Percentiles rank a stretch among this genome's conserved stretches.
These are phyloP conservation scores for Coelastrella sp. DNA, from an alignment of 139 green algal species.

Conservation along the genomic window DNA sequence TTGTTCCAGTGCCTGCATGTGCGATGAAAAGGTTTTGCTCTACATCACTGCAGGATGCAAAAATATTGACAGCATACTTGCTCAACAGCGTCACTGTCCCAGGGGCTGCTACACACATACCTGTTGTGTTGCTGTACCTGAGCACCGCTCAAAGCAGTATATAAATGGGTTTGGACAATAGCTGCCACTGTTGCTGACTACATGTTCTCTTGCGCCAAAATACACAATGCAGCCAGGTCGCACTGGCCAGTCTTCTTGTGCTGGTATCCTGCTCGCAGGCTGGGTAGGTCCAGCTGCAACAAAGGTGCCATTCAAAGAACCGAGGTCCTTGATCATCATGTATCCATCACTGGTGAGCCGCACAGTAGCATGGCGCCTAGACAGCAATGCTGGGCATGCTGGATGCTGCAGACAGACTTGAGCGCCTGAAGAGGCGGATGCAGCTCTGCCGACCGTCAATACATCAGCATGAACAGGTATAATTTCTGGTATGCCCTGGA, in stretches of 20 bases:
- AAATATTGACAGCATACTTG: background rate
- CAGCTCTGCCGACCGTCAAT: background rate
- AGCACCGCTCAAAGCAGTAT: background rate
- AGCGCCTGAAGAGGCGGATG: background rate
- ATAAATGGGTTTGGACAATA: constrained; percentile 14
- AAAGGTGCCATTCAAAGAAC: constrained; percentile 26
- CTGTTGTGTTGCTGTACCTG: background rate
- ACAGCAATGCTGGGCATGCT: background rate
- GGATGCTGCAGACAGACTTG: background rate
- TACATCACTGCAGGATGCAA: background rate
- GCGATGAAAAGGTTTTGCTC: too few relatives aligned
- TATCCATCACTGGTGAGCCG: background rate
- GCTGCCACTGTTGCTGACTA: background rate
- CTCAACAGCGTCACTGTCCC: too few relatives aligned
- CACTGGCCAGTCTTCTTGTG: background rate
- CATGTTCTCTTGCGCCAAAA: constrained; percentile 26
- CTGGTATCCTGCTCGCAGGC: background rate
- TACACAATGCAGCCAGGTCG: background rate
- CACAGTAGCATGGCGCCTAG: constrained; percentile 1
- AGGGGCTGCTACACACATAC: background rate
- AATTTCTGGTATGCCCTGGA: background rate
- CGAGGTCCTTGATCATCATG: background rate
- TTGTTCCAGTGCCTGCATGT: background rate
- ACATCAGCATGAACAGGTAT: background rate
- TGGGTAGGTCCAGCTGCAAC: background rate